Percentiles rank a stretch among this genome's conserved stretches.
phyloP scores from a whole-genome alignment of 768 basidiomycete species.

The Calvatia gigantea region DNA sequence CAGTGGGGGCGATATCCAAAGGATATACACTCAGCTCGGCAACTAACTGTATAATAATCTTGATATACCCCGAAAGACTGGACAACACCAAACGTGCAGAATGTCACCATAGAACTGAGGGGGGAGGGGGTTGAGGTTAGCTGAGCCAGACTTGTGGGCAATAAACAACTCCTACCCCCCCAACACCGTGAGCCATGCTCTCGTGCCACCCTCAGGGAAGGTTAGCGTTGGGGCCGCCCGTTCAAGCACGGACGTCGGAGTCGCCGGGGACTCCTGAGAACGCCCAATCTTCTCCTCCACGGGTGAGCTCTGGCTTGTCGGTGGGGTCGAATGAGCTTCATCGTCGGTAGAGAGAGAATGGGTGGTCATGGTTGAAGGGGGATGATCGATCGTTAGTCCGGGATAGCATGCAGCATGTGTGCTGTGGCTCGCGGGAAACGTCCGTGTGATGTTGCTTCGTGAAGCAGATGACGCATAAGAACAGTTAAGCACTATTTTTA shows the following conservation, averaged over 20 bases:
- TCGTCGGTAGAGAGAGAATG: conserved; percentile 5
- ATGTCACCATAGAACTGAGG: conserved; percentile 36
- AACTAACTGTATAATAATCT: conserved; percentile 44
- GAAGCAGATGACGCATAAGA: background rate
- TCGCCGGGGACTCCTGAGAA: background rate
- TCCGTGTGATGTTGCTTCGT: conserved; percentile 8
- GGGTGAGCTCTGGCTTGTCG: background rate
- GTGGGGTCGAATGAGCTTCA: background rate
- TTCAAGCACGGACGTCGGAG: background rate
- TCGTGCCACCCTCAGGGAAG: conserved; percentile 43
- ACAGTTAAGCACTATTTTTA: background rate
- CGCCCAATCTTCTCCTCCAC: background rate
- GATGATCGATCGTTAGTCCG: background rate
- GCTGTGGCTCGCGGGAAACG: conserved; percentile 6
- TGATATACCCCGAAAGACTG: conserved; percentile 52
- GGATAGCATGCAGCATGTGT: conserved; percentile 2
- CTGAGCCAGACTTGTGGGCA: background rate
- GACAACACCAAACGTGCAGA: conserved; percentile 47
- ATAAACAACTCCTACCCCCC: conserved; percentile 36
- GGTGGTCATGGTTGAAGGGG: conserved; percentile 9
- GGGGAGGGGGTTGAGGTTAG: conserved; percentile 1
- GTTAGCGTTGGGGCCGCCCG: conserved; percentile 9
- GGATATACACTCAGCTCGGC: background rate
- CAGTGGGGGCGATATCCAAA: background rate
- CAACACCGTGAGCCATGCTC: conserved; percentile 42